These are phyloP conservation scores for Colletotrichum cuscutae DNA, from an alignment of 2,329 filamentous ascomycete genomes.

Conservation along the genomic window DNA sequence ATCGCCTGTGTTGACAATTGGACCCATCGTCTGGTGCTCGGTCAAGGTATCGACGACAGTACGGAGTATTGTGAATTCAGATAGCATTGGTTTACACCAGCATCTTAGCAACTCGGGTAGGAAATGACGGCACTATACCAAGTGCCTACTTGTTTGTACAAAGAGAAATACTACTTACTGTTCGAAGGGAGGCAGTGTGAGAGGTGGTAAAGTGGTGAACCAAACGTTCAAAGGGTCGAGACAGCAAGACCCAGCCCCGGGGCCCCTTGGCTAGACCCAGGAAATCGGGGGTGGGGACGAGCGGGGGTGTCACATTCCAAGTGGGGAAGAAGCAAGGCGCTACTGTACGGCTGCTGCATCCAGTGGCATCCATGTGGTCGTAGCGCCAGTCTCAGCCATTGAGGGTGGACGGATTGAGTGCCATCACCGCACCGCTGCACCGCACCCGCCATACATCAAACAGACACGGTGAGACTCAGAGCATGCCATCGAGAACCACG, in stretches of 20 bases:
- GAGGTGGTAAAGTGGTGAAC: neutral
- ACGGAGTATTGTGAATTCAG: conserved; percentile 3
- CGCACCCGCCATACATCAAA: neutral
- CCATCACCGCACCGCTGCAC: neutral
- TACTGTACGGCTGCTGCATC: conserved; percentile 9
- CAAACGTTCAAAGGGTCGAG: conserved; percentile 2
- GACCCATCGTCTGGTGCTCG: neutral
- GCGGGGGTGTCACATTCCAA: conserved; percentile 6
- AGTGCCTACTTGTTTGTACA: too few relatives aligned
- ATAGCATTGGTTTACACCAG: neutral
- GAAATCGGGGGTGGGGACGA: neutral
- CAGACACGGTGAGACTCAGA: neutral
- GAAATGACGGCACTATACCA: conserved; percentile 9
- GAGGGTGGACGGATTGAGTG: neutral
- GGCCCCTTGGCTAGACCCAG: conserved; percentile 6
- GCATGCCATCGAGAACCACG: conserved; percentile 1
- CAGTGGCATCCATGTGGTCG: neutral
- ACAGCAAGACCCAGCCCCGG: neutral
- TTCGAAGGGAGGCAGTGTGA: too few relatives aligned
- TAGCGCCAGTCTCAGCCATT: neutral
- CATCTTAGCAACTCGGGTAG: too few relatives aligned
- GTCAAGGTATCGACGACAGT: neutral
- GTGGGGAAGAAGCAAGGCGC: conserved; percentile 15
- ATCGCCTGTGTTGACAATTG: neutral
- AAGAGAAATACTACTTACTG: too few relatives aligned